Evolutionary conservation across 371 early-diverging fungal genomes (phyloP), one percentile per base, ranked within the genome.

Genomic region (Batkoa obscura): DNA sequence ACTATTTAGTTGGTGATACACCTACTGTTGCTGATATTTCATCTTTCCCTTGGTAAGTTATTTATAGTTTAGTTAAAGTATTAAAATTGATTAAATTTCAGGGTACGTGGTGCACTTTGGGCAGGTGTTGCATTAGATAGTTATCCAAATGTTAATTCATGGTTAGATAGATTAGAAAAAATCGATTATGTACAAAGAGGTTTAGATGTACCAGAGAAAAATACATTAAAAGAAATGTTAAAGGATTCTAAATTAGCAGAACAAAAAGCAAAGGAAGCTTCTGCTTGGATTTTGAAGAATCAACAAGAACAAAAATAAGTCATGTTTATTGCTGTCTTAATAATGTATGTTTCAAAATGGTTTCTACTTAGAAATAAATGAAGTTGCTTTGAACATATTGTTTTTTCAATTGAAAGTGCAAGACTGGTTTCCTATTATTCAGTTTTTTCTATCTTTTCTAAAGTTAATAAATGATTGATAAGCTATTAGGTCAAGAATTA

Each of bases 1-100:
- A 67, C 17, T 71, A 60, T 57, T 47, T 73, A 0, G 61, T 66
- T 32, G 72, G 68, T 10, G 56, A 64, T 23, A 38, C 56, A 33
- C 9, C 47, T 15, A 56, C 56, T 30, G 43, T 43, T 30, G 55
- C 55, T 30, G 55, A 55, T 13, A 30, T 55, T 32, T 41, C 55
- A 4, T 12, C 33, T 3, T n/a, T 38, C 34, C 43, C 55, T 23
- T 55, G 55, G 55, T 53, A 53, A 41, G 12, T 36, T 17, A 39
- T 8, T 39, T 34, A 3, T 10, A 3, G 12, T 35, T 4, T 13
- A 9, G 34, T 9, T 33, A 23, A 6, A 15, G 39, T 38, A 15
- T 53, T 33, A 41, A 53, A 53, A 34, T 34, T 53, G n/a, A 5
- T 15, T 15, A n/a, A 8, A 12, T 31, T 43, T 30, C 23, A 36